Base-by-base conservation (phyloP, 2,329 filamentous ascomycete species). In the Penicillium vulpinum region DNA sequence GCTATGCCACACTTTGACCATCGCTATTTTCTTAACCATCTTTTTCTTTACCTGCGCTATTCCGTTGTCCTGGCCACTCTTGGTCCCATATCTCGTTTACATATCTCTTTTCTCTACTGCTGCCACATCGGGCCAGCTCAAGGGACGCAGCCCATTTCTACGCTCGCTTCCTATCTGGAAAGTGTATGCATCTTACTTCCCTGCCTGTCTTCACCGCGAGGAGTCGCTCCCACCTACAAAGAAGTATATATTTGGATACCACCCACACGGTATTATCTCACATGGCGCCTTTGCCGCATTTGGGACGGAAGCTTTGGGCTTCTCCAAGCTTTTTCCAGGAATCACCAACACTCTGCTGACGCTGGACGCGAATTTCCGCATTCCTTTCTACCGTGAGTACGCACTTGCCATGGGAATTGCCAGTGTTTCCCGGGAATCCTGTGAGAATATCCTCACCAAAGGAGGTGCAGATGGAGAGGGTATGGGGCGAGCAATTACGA, bases 221-320 rank as follows among this genome's bases (percentile, higher is more conserved):
- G 84, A 89, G 63, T 83, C 88, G 55, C 84, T 99, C 7, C 84
- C 89, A 22, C 84, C 91, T 0, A 91, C 88, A 1, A 83, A 92
- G 61, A 96, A 96, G 75, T 99, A 97, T 77, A 92, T 99, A 61
- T 92, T 99, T 67, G 93, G 93, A 43, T 97, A 97, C 74, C 94
- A 97, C 68, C 94, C 94, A 0, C 94, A 99, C 71, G 93, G 94
- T 24, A 97, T 99, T 74, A 97, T 99, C 69, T 94, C 90, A 5
- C 91, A 97, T 67, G 94, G 93, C n/a, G 93, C 92, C 0, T 97
- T 93, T 78, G 90, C 87, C 5, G 90, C 92, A 5, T 97, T 97
- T 70, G 90, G 83, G 4, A 97, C 93, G 0, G 92, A 97, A 67
- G 91, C 91, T 0, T 82, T 97, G 0, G 91, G 91, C 0, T 97